Percentiles rank a stretch among this genome's conserved stretches.
phyloP scores from a whole-genome alignment of 2,329 filamentous ascomycete species.

The Hymenoscyphus fraxineus region DNA sequence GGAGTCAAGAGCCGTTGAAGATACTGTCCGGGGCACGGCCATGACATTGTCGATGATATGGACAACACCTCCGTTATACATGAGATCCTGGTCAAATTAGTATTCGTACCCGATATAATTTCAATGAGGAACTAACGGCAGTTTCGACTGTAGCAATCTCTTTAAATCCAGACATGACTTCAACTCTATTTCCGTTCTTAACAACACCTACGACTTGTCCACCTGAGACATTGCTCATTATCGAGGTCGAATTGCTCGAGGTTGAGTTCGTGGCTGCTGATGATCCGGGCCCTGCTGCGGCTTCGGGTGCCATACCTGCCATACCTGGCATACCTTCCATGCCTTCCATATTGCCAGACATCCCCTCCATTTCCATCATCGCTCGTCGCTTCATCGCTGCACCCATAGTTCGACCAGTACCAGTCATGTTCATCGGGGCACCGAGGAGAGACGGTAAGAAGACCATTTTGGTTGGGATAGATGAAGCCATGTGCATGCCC shows the following conservation, averaged over 20 bases:
- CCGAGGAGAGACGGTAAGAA: slow-evolving; percentile 41
- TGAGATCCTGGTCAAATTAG: slow-evolving; percentile 40
- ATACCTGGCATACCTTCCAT: slow-evolving; percentile 5
- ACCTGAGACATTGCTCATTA: slow-evolving; percentile 44
- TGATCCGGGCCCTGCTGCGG: background rate
- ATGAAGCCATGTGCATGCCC: slow-evolving; percentile 8
- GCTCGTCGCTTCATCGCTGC: background rate
- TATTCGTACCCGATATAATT: background rate
- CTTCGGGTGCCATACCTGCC: background rate
- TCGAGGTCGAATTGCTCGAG: slow-evolving; percentile 27
- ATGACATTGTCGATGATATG: slow-evolving; percentile 50
- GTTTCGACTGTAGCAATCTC: slow-evolving; percentile 39
- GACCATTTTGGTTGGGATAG: slow-evolving; percentile 34
- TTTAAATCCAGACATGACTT: slow-evolving; percentile 38
- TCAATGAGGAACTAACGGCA: slow-evolving; percentile 16
- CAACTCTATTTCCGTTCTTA: slow-evolving; percentile 39
- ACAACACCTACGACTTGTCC: slow-evolving; percentile 43
- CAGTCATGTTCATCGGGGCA: background rate
- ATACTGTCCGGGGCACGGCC: slow-evolving; percentile 40
- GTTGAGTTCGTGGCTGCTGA: background rate
- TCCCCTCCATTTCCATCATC: background rate
- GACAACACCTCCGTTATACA: slow-evolving; percentile 45
- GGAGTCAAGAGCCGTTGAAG: slow-evolving; percentile 34
- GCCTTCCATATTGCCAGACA: background rate
- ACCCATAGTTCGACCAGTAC: background rate